phyloP scores from a whole-genome alignment of 331 rosid genomes.

The Pyrus hybrid region DNA sequence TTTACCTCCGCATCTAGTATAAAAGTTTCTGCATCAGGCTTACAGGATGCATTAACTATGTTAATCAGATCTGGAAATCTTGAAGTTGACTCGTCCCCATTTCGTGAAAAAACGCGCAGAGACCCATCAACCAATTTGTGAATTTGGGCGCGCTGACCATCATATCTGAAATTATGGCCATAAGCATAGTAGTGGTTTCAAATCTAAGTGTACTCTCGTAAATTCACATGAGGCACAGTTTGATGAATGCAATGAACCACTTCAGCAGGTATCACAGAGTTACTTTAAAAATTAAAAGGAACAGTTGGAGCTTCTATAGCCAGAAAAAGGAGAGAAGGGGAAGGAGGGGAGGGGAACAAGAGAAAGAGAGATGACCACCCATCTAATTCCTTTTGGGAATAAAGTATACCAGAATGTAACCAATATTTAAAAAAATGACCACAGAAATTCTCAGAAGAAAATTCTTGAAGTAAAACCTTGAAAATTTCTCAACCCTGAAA shows the following conservation, averaged over 20 bases:
- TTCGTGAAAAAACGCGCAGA: slow-evolving; percentile 63
- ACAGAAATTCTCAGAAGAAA: neutral
- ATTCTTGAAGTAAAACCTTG: neutral
- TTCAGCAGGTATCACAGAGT: neutral
- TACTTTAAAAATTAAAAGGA: neutral
- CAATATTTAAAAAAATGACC: neutral
- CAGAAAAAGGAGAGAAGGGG: too few relatives aligned
- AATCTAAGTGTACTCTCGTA: neutral
- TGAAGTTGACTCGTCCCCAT: slow-evolving; percentile 77
- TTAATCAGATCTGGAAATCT: slow-evolving; percentile 81
- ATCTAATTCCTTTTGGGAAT: neutral
- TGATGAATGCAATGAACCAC: neutral
- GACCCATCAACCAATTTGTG: slow-evolving; percentile 78
- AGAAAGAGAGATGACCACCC: neutral
- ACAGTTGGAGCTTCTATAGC: neutral
- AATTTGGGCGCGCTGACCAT: slow-evolving; percentile 97
- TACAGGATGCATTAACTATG: slow-evolving; percentile 52
- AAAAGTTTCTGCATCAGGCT: slow-evolving; percentile 61
- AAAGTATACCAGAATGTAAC: neutral
- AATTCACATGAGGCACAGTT: neutral
- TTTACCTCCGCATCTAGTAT: slow-evolving; percentile 77
- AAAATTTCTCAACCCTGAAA: neutral
- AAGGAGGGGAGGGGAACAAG: neutral
- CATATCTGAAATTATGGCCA: slow-evolving; percentile 50
- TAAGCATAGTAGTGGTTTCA: neutral